Evolutionary conservation across 2,329 filamentous ascomycete species (phyloP).

Genomic region (Chrysosporium keratinophilum): DNA sequence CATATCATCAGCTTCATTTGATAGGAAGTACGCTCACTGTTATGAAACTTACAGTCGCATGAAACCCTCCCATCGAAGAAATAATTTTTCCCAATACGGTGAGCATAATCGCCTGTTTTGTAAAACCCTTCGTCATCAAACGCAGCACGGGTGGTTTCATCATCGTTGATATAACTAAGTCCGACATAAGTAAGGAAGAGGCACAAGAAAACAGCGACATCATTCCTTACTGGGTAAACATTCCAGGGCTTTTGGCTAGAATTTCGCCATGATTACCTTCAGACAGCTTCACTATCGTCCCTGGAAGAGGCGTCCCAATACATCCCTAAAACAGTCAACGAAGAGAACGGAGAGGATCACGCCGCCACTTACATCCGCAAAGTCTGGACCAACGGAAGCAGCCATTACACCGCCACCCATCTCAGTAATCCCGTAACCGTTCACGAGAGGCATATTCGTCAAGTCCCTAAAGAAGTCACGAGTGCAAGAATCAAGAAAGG

Average conservation of each 20-base stretch:
- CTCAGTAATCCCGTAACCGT: conserved; percentile 8
- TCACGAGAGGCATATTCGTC: not conserved
- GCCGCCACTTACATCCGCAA: not conserved
- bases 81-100: conserved; percentile 12
- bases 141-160: conserved; percentile 8
- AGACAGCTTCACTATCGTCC: conserved; percentile 8
- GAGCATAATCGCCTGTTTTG: conserved; percentile 18
- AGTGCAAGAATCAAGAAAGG: conserved; percentile 1
- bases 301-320: conserved; percentile 10
- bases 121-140: conserved; percentile 18
- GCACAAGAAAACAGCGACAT: not conserved
- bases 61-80: conserved; percentile 17
- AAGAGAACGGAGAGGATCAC: not conserved
- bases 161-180: conserved; percentile 12
- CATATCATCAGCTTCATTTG: not conserved
- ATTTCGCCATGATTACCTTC: conserved; percentile 13
- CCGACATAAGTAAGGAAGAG: not conserved
- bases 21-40: not conserved
- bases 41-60: conserved; percentile 16
- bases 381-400: not conserved
- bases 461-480: not conserved
- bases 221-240: conserved; percentile 10
- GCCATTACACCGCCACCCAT: conserved; percentile 7
- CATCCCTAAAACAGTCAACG: not conserved
- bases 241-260: conserved; percentile 7